Percentiles rank a stretch among this genome's conserved stretches.
Conservation (phyloP, 495 filamentous ascomycete genomes). For the Neurospora sp. region DNA sequence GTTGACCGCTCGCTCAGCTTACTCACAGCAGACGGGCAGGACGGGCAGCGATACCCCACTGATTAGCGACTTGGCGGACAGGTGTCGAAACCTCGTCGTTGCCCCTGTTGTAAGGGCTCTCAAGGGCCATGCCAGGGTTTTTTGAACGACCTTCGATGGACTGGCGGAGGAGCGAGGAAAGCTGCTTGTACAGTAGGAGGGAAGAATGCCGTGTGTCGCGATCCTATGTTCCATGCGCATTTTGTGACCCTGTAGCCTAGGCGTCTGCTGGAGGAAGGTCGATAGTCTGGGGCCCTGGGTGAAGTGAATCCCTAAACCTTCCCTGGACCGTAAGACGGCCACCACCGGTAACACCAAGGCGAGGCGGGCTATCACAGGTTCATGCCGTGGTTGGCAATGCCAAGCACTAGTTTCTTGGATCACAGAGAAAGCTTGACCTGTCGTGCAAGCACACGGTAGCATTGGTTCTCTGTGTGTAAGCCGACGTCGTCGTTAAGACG, state of each 20-base stretch:
- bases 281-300: background rate
- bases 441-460: conserved; percentile 6
- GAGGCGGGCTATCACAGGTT: background rate
- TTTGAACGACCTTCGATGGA: background rate
- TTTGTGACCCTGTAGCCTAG: background rate
- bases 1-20: background rate
- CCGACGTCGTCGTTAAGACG: background rate
- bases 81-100: background rate
- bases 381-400: conserved; percentile 2
- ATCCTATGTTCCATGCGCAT: background rate
- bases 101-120: background rate
- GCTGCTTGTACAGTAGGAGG: background rate
- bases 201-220: background rate
- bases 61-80: conserved; percentile 5
- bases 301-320: background rate
- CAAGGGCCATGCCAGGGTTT: background rate
- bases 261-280: background rate
- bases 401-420: conserved; percentile 11
- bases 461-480: background rate
- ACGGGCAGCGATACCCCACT: conserved; percentile 4
- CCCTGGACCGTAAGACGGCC: background rate
- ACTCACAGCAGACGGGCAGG: background rate
- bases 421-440: conserved; percentile 22
- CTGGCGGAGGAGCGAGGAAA: background rate
- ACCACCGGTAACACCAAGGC: background rate